Base-by-base conservation (phyloP, 768 basidiomycete genomes). In the Sporobolomyces phaffii region DNA sequence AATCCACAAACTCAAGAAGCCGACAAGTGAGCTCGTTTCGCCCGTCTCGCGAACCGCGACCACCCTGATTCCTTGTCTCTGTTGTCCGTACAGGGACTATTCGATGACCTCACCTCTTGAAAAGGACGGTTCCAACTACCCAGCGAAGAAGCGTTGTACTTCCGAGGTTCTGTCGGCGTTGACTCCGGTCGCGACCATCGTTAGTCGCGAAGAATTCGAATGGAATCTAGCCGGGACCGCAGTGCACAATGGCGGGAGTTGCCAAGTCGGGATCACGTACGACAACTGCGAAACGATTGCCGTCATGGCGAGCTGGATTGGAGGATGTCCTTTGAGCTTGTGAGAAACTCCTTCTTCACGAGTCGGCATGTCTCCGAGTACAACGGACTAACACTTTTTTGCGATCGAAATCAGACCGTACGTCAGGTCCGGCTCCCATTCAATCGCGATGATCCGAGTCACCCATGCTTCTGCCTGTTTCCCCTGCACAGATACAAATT, bases 31-130 rank as follows among this genome's bases (percentile, higher is more conserved):
- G 40, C 14, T 38, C 38, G 38, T 9, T n/a, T n/a, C n/a, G n/a
- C n/a, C n/a, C n/a, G n/a, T n/a, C n/a, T n/a, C n/a, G n/a, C n/a
- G n/a, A n/a, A n/a, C n/a, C n/a, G n/a, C n/a, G n/a, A n/a, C n/a
- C n/a, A n/a, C n/a, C n/a, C n/a, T n/a, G n/a, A n/a, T n/a, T n/a
- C n/a, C n/a, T n/a, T n/a, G 38, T 9, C 10, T 26, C 36, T 38
- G 22, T 5, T 29, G 36, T 56, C n/a, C 24, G 8, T 22, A 10
- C 36, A 59, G 29, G 15, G 65, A 62, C 48, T 67, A 62, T 31
- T 67, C 65, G 33, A 67, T 67, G 65, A 67, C 65, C 7, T 1
- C 41, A 0, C 65, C 65, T 7, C 56, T 67, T 8, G 60, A 22
- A 1, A n/a, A 34, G 4, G 52, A 33, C 17, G 65, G 65, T 15